These are phyloP conservation scores for Viola pubescens DNA, from an alignment of 441 rosid species.

Conservation along the genomic window DNA sequence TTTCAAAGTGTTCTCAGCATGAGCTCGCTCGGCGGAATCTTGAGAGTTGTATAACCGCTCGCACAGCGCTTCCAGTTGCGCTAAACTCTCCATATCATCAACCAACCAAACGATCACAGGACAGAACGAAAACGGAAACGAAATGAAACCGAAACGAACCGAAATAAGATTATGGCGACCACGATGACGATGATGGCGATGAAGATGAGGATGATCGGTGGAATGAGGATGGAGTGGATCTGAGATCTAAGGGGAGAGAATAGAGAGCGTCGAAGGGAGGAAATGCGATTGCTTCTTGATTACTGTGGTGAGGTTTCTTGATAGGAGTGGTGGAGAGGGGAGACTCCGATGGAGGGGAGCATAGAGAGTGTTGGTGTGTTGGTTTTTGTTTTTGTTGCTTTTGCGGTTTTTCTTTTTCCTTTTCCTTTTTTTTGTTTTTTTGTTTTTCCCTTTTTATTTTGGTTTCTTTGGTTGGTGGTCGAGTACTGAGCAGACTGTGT, in stretches of 20 bases:
- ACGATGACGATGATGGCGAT: background rate
- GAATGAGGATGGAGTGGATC: conserved; percentile 14
- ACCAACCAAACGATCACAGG: conserved; percentile 1
- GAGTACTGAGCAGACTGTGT: no score
- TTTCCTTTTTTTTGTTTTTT: background rate
- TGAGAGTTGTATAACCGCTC: conserved; percentile 95
- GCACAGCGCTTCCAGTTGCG: conserved; percentile 92
- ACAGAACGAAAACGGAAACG: background rate
- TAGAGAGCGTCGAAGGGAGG: conserved; percentile 15
- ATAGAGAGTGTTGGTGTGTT: background rate
- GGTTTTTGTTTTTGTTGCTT: background rate
- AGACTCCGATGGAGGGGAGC: conserved; percentile 1
- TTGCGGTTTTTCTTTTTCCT: background rate
- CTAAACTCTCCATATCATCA: conserved; percentile 76
- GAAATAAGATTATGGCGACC: background rate
- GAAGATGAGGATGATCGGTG: background rate
- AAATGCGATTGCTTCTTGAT: conserved; percentile 2
- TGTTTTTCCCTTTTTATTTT: no score
- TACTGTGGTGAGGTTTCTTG: background rate
- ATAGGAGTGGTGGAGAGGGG: background rate
- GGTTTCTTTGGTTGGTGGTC: no score
- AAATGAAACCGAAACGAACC: background rate
- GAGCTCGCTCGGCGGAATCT: conserved; percentile 86
- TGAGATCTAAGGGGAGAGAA: conserved; percentile 16
- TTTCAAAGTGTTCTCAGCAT: conserved; percentile 89